A percentile compares a stretch with the other conserved stretches of the same genome.
Conservation (phyloP, 345 rosid species). For the Populus deltoides region DNA sequence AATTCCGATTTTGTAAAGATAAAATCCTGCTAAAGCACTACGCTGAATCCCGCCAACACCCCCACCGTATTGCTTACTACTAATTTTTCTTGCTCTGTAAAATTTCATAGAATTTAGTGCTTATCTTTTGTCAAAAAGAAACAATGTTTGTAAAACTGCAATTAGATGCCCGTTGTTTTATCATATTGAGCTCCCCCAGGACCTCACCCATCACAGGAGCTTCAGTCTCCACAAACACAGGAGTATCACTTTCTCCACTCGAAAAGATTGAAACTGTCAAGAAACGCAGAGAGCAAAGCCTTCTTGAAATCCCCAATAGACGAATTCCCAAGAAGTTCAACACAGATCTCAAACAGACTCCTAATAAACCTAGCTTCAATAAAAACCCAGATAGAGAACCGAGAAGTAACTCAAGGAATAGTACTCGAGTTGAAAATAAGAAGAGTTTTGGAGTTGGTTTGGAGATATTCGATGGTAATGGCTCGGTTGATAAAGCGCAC, state of each 20-base stretch:
- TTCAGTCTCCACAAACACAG: slow-evolving; percentile 19
- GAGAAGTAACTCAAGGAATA: slow-evolving; percentile 8
- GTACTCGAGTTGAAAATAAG: slow-evolving; percentile 20
- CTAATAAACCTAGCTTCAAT: slow-evolving; percentile 21
- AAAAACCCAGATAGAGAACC: slow-evolving; percentile 34
- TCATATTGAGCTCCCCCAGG: slow-evolving; percentile 38
- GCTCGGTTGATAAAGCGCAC: slow-evolving; percentile 34
- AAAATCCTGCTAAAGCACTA: neutral
- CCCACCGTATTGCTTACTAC: neutral
- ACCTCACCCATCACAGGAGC: slow-evolving; percentile 28
- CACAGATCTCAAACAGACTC: slow-evolving; percentile 23
- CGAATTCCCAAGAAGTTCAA: slow-evolving; percentile 22
- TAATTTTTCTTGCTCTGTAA: too few relatives aligned
- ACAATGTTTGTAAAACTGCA: slow-evolving; percentile 59
- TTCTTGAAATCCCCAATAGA: slow-evolving; percentile 33
- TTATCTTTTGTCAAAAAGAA: neutral
- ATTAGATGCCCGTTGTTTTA: slow-evolving; percentile 47
- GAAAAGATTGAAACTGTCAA: slow-evolving; percentile 37
- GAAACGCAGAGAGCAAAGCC: slow-evolving; percentile 23
- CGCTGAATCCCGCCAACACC: too few relatives aligned
- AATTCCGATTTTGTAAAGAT: neutral
- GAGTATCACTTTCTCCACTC: slow-evolving; percentile 35
- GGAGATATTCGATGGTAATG: neutral
- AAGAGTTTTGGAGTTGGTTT: slow-evolving; percentile 8
- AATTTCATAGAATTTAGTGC: neutral